phyloP scores from a whole-genome alignment of 2,329 filamentous ascomycete genomes.

The Domatiomyces catenatus region DNA sequence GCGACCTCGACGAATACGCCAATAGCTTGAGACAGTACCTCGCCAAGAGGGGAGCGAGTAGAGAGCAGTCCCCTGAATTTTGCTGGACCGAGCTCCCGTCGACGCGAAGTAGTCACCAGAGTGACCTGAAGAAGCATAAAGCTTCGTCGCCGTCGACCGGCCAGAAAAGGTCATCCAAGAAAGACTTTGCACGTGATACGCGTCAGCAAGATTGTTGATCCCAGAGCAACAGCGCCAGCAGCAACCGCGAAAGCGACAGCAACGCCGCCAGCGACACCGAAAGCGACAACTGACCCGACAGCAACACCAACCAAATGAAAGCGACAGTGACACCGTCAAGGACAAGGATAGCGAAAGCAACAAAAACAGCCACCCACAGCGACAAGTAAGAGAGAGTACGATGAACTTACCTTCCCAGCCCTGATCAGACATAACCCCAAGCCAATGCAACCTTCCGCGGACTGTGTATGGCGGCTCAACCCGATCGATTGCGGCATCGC shows the following conservation, averaged over 20 bases:
- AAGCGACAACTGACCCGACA: conserved; percentile 8
- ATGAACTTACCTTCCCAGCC: conserved; percentile 50
- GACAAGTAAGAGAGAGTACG: conserved; percentile 1
- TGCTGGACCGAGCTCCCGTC: not conserved
- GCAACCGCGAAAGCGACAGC: conserved; percentile 5
- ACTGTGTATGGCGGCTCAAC: conserved; percentile 47
- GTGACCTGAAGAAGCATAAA: not conserved
- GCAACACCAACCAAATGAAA: conserved; percentile 1
- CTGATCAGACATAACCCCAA: conserved; percentile 57
- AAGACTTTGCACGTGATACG: not conserved
- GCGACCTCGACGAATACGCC: conserved; percentile 14
- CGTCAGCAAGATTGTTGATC: conserved; percentile 1
- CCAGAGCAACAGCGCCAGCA: conserved; percentile 3
- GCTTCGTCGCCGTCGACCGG: not conserved
- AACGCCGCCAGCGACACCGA: conserved; percentile 2
- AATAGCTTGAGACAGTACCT: conserved; percentile 15
- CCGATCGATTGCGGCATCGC: conserved; percentile 8
- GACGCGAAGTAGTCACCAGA: not conserved
- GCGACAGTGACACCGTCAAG: conserved; percentile 1
- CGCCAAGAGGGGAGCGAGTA: conserved; percentile 1
- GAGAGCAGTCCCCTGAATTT: not conserved
- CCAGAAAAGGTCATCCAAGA: conserved; percentile 1
- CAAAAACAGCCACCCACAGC: not conserved
- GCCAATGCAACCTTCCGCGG: conserved; percentile 52
- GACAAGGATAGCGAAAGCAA: conserved; percentile 2